phyloP scores from a whole-genome alignment of 2,329 filamentous ascomycete genomes.

The Emydomyces testavorans region DNA sequence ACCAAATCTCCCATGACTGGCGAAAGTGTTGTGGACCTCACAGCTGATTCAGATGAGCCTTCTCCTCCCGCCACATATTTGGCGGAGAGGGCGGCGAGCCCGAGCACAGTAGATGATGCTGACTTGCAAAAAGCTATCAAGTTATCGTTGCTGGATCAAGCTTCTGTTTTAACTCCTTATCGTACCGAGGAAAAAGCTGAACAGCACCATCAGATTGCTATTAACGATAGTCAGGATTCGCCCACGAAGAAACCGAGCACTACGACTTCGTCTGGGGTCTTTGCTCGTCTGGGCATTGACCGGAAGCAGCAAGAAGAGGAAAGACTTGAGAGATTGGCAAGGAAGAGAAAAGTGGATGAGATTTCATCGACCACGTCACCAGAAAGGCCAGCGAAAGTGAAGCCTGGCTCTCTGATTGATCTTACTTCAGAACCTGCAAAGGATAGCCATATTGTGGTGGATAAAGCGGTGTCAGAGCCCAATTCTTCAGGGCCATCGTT shows the following conservation, averaged over 20 bases:
- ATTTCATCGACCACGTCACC: slow-evolving; percentile 26
- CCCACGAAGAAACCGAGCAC: neutral
- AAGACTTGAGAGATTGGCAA: slow-evolving; percentile 55
- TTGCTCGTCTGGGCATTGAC: slow-evolving; percentile 47
- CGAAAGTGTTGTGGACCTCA: slow-evolving; percentile 12
- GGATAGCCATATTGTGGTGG: neutral
- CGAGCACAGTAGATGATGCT: slow-evolving; percentile 6
- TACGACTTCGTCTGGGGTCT: neutral
- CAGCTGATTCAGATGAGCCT: slow-evolving; percentile 10
- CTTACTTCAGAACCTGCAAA: neutral
- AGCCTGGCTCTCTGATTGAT: slow-evolving; percentile 8
- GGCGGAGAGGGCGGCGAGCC: neutral
- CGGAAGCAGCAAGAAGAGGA: slow-evolving; percentile 78
- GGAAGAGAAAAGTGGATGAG: slow-evolving; percentile 47
- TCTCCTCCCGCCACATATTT: neutral
- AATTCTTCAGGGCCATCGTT: slow-evolving; percentile 14
- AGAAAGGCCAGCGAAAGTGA: slow-evolving; percentile 21
- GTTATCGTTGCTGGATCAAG: slow-evolving; percentile 21
- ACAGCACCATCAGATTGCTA: neutral
- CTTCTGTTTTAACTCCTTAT: neutral
- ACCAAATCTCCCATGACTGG: neutral
- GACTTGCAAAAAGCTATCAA: slow-evolving; percentile 21
- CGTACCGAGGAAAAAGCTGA: slow-evolving; percentile 11
- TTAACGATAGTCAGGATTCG: slow-evolving; percentile 2
- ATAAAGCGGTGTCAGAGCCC: neutral